phyloP scores from a whole-genome alignment of 306 rosid species.

The Vicia sativa region DNA sequence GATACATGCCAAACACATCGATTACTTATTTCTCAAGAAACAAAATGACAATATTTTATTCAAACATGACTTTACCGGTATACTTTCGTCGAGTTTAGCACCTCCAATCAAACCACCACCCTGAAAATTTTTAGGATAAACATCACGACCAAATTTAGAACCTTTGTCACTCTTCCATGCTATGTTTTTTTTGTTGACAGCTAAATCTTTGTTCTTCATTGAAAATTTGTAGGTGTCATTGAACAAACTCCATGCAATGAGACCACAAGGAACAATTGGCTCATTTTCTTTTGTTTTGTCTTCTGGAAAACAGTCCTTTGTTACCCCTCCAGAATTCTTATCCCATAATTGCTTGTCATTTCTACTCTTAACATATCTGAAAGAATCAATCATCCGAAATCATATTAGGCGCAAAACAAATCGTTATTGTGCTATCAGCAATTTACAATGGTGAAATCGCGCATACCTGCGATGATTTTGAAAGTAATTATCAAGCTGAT shows the following conservation, averaged over 20 bases:
- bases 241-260: conserved; percentile 90
- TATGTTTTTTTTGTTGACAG: conserved; percentile 66
- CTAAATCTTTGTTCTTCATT: conserved; percentile 47
- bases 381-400: background rate
- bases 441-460: background rate
- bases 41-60: background rate
- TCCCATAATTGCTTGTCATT: conserved; percentile 61
- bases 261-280: conserved; percentile 90
- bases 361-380: conserved; percentile 86
- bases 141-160: conserved; percentile 63
- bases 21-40: conserved; percentile 6
- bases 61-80: conserved; percentile 51
- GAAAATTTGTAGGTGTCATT: conserved; percentile 80
- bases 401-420: background rate
- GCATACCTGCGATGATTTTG: conserved; percentile 91
- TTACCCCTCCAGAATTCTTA: conserved; percentile 38
- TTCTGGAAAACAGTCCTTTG: conserved; percentile 36
- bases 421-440: background rate
- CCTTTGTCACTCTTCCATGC: conserved; percentile 77
- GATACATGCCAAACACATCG: conserved; percentile 41
- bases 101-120: conserved; percentile 62
- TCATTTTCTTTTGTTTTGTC: conserved; percentile 29
- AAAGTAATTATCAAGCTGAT: conserved; percentile 78
- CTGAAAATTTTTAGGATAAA: conserved; percentile 82
- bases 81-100: conserved; percentile 62